Evolutionary conservation across 2,329 filamentous ascomycete genomes (phyloP).

Genomic region (Neonectria neomacrospora): DNA sequence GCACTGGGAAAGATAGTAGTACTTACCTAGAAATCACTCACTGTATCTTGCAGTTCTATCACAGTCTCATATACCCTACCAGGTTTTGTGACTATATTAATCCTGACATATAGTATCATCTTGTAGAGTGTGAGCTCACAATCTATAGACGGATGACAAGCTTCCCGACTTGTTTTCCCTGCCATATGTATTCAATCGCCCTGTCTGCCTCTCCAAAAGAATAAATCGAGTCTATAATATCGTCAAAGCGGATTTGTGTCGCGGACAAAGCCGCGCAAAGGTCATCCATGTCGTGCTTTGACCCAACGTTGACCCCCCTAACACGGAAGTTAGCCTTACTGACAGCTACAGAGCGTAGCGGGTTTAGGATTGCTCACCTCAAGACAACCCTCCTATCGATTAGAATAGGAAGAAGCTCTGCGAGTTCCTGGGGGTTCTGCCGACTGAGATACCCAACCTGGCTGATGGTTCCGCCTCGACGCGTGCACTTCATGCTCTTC

Average conservation of each 20-base stretch:
- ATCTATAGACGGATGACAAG: slow-evolving; percentile 44
- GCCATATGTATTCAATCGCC: slow-evolving; percentile 54
- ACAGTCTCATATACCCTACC: too few species aligned
- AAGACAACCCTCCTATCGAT: slow-evolving; percentile 52
- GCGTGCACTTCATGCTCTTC: slow-evolving; percentile 52
- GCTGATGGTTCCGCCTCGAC: slow-evolving; percentile 55
- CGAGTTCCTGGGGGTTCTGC: slow-evolving; percentile 44
- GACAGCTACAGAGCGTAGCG: neutral
- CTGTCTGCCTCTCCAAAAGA: slow-evolving; percentile 54
- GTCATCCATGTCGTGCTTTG: slow-evolving; percentile 54
- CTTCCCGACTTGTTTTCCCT: slow-evolving; percentile 57
- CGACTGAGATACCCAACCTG: slow-evolving; percentile 56
- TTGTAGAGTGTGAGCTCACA: neutral
- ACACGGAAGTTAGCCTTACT: neutral
- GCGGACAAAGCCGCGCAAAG: slow-evolving; percentile 49
- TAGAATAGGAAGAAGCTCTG: slow-evolving; percentile 49
- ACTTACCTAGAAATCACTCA: neutral
- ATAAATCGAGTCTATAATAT: slow-evolving; percentile 53
- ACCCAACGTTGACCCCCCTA: slow-evolving; percentile 55
- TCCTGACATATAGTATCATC: too few species aligned
- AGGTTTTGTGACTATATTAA: too few species aligned
- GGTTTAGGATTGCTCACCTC: slow-evolving; percentile 29
- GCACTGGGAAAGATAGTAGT: neutral
- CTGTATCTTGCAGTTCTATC: too few species aligned
- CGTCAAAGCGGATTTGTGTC: slow-evolving; percentile 50